Evolutionary conservation across 1,284 basidiomycete genomes (phyloP).

Genomic region (Ganoderma resinaceum): DNA sequence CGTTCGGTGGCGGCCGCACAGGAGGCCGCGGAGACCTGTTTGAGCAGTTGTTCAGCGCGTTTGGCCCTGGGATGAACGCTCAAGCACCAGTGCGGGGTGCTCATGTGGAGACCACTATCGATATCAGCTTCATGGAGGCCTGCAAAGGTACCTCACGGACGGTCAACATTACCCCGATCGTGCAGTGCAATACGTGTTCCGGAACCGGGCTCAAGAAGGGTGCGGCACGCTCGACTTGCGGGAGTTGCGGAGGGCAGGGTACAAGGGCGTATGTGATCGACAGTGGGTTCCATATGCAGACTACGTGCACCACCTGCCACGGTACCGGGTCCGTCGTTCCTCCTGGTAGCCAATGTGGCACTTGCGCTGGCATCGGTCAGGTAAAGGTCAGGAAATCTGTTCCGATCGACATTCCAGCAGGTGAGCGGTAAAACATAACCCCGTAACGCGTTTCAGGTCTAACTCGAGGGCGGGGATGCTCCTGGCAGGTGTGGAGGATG

Average conservation of each 20-base stretch:
- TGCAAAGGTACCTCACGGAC: conserved; percentile 89
- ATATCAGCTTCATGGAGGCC: conserved; percentile 90
- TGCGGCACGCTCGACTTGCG: conserved; percentile 84
- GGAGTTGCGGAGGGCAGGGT: conserved; percentile 87
- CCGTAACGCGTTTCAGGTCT: conserved; percentile 20
- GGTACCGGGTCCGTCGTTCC: conserved; percentile 89
- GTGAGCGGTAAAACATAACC: conserved; percentile 49
- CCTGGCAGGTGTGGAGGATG: conserved; percentile 88
- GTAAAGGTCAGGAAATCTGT: conserved; percentile 84
- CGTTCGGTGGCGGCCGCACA: conserved; percentile 65
- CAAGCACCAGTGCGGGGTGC: conserved; percentile 72
- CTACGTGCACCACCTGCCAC: conserved; percentile 86
- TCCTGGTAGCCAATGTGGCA: conserved; percentile 78
- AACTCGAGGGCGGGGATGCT: conserved; percentile 10
- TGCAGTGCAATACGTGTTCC: conserved; percentile 85
- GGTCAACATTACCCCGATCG: conserved; percentile 83
- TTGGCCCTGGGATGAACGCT: conserved; percentile 52
- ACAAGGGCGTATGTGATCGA: conserved; percentile 92
- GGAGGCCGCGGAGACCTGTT: conserved; percentile 77
- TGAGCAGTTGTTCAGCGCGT: conserved; percentile 83
- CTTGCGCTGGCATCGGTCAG: conserved; percentile 89
- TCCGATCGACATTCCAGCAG: conserved; percentile 87
- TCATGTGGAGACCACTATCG: conserved; percentile 84
- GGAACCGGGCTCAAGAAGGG: conserved; percentile 91
- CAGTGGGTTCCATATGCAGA: conserved; percentile 97